phyloP scores from a whole-genome alignment of 208 protist species.

The Trypanosoma mega region DNA sequence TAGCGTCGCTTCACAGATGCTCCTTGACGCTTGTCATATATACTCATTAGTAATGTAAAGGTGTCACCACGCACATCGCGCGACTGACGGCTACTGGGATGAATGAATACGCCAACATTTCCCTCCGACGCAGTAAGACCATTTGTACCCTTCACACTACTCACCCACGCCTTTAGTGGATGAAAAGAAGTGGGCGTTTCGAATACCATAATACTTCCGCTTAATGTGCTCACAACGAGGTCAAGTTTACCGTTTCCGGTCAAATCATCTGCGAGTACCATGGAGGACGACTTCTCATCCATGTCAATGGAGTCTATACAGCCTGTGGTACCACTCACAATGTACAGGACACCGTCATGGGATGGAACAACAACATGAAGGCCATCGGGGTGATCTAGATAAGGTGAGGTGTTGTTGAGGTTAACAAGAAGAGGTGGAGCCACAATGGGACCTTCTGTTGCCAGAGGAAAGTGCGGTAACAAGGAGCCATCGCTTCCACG shows the following conservation, averaged over 20 bases:
- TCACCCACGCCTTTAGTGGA: conserved; percentile 77
- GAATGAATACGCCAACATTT: conserved; percentile 76
- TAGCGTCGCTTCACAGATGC: conserved; percentile 38
- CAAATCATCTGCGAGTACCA: conserved; percentile 92
- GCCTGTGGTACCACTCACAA: conserved; percentile 62
- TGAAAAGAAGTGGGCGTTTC: conserved; percentile 66
- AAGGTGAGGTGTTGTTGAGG: conserved; percentile 34
- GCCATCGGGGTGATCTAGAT: conserved; percentile 5
- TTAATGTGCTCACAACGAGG: conserved; percentile 86
- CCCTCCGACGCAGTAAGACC: conserved; percentile 68
- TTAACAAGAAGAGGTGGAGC: conserved; percentile 69
- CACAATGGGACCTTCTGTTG: conserved; percentile 72
- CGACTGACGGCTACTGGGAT: conserved; percentile 38
- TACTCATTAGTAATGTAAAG: conserved; percentile 67
- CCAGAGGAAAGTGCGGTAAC: conserved; percentile 69
- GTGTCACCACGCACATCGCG: conserved; percentile 69
- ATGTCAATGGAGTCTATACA: conserved; percentile 91
- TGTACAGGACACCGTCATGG: conserved; percentile 88
- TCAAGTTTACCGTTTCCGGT: conserved; percentile 88
- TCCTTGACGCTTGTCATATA: conserved; percentile 47
- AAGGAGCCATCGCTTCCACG: conserved; percentile 51
- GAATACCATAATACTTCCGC: conserved; percentile 88
- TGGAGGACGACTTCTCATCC: conserved; percentile 84
- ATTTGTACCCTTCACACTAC: conserved; percentile 75
- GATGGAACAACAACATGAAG: conserved; percentile 84